Evolutionary conservation across 768 basidiomycete genomes (phyloP), one percentile per base, ranked within the genome.

Genomic region (Piloderma croceum): DNA sequence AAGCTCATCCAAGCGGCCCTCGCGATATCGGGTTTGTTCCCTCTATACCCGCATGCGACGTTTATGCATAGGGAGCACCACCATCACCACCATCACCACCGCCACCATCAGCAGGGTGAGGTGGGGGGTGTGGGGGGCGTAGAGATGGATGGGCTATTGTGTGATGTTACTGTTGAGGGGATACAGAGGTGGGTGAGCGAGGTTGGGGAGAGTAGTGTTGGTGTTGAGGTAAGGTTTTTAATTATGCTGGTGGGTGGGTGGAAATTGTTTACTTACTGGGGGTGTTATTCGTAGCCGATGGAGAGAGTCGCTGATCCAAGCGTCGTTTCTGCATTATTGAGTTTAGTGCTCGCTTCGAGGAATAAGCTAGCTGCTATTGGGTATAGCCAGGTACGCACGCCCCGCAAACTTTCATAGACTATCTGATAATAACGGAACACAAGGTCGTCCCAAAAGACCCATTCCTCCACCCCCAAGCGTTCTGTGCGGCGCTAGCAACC

Each of bases 301-400:
- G 84, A 88, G 57, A 73, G 82, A 24, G 70, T 83, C 44, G 79
- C 78, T 7, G 87, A 89, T 57, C 88, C 88, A 3, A 68, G 68
- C 27, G 72, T 84, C 43, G 72, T 90, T 10, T 74, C 84, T 19
- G 77, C 78, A 2, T 68, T 90, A 7, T 64, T 90, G 38, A 83
- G 80, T 41, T 69, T 85, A 35, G 73, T 90, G 23, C 67, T 85
- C 15, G 66, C 74, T 27, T 67, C 74, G 34, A 72, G 88, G 21
- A 88, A 86, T 61, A 85, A 81, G 53, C 70, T 90, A 12, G 69
- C 75, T 17, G 70, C 73, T 19, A 62, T 84, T 18, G 75, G 76
- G 11, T 65, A 68, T 52, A 54, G 55, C 6, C 62, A 68, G 38
- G 69, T 68, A 54, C 25, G 63, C 51, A 20, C 5, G 38, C 22